Evolutionary conservation across 78 protist genomes (phyloP).

Genomic region (Isochrysis galbana): DNA sequence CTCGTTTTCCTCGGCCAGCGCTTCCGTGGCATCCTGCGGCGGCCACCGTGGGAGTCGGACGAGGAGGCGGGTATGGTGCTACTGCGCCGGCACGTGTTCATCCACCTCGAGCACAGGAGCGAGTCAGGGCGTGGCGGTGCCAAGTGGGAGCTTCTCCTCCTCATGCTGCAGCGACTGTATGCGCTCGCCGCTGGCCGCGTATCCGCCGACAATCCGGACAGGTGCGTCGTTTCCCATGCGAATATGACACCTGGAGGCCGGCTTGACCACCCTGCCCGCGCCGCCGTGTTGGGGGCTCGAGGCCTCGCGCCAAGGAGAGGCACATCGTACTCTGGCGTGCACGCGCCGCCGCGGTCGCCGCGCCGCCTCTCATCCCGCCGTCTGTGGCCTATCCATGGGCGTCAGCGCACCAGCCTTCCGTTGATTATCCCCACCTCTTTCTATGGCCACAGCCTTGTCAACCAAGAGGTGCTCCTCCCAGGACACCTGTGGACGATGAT

Average conservation of each 20-base stretch:
- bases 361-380: too few relatives aligned
- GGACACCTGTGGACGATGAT: conserved; percentile 74
- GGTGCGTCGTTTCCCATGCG: too few relatives aligned
- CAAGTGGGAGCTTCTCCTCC: conserved; percentile 79
- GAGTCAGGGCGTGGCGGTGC: conserved; percentile 29
- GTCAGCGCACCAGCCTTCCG: too few relatives aligned
- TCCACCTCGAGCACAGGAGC: conserved; percentile 67
- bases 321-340: too few relatives aligned
- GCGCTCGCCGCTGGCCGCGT: conserved; percentile 63
- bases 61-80: conserved; percentile 57
- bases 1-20: conserved; percentile 68
- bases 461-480: conserved; percentile 82
- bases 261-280: too few relatives aligned
- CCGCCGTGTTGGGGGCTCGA: too few relatives aligned
- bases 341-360: too few relatives aligned
- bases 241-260: too few relatives aligned
- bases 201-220: conserved; percentile 77
- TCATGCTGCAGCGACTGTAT: conserved; percentile 82
- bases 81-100: conserved; percentile 64
- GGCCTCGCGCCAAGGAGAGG: too few relatives aligned
- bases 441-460: too few relatives aligned
- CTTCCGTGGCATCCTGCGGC: not conserved
- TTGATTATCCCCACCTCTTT: too few relatives aligned
- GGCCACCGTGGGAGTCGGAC: conserved; percentile 3
- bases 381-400: too few relatives aligned